Conservation (phyloP, 768 basidiomycete species). For the Astraeus odoratus region DNA sequence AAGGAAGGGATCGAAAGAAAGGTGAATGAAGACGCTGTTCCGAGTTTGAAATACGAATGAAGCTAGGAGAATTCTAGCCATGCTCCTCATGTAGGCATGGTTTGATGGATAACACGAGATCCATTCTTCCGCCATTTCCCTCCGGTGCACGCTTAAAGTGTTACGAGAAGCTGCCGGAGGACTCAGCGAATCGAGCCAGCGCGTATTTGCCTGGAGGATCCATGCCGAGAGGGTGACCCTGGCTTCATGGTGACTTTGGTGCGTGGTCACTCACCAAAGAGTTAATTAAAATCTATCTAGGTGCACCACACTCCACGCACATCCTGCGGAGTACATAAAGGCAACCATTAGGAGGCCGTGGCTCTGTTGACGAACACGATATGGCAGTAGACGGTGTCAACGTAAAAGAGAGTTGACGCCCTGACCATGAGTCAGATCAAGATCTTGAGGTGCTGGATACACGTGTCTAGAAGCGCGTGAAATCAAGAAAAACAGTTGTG, state of each 20-base stretch:
- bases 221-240: conserved; percentile 26
- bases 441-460: conserved; percentile 28
- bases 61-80: conserved; percentile 29
- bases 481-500: conserved; percentile 26
- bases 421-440: conserved; percentile 21
- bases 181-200: conserved; percentile 32
- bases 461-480: conserved; percentile 31
- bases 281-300: conserved; percentile 30
- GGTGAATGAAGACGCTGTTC: conserved; percentile 18
- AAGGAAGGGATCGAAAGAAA: conserved; percentile 24
- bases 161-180: conserved; percentile 28
- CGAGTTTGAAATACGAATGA: conserved; percentile 30
- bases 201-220: conserved; percentile 31
- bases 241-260: conserved; percentile 15
- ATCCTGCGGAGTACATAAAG: conserved; percentile 32
- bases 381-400: conserved; percentile 18
- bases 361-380: conserved; percentile 17
- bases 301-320: conserved; percentile 27
- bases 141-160: conserved; percentile 23
- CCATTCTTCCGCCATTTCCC: conserved; percentile 28
- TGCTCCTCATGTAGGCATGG: conserved; percentile 27
- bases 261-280: conserved; percentile 17
- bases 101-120: conserved; percentile 26
- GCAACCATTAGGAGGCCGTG: conserved; percentile 27
- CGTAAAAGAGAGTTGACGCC: conserved; percentile 27